Base-by-base conservation (phyloP, 2,329 filamentous ascomycete species). In the Cryphonectria carpinicola region DNA sequence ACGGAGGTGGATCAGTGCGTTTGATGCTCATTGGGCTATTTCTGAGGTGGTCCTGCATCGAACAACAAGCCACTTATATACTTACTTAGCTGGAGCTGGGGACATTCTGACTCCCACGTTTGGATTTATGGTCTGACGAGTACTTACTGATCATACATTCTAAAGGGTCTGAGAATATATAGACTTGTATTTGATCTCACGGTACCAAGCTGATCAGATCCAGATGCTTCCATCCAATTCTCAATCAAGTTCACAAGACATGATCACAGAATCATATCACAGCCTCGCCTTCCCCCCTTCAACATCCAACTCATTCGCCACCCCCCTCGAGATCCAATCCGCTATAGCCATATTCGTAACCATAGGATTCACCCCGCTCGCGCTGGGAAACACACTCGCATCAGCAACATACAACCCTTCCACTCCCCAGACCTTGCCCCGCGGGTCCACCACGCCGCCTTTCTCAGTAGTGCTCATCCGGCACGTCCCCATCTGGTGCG, bases 291-390 rank as follows among this genome's bases (percentile, higher is more conserved):
- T 46, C 22, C 35, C 43, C 39, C 14, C 61, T 6, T 46, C 60
- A 22, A 61, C 74, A 67, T 74, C 75, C 72, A 86, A 66, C 63
- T 86, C 86, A 75, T 78, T 81, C 46, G 80, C 82, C 64, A 91
- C 79, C 0, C 84, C 83, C 74, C 85, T 81, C 10, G 87, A 87
- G 71, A 91, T 89, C 80, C 87, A 87, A 76, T 91, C 87, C 69
- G 87, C 83, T 75, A 91, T 85, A 1, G 87, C 87, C 91, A 93
- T 92, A 70, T 84, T 86, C 39, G 91, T 93, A 66, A 93, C 83
- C 92, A 94, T 93, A 22, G 92, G 92, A 78, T 93, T 93, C 39
- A 93, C 91, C 1, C 92, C 91, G 77, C 88, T 92, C 19, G 91
- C 90, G 70, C 86, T 89, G 1, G 90, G 92, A 71, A 93, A 91